phyloP scores from a whole-genome alignment of 768 basidiomycete species.

The Pisolithus marmoratus region DNA sequence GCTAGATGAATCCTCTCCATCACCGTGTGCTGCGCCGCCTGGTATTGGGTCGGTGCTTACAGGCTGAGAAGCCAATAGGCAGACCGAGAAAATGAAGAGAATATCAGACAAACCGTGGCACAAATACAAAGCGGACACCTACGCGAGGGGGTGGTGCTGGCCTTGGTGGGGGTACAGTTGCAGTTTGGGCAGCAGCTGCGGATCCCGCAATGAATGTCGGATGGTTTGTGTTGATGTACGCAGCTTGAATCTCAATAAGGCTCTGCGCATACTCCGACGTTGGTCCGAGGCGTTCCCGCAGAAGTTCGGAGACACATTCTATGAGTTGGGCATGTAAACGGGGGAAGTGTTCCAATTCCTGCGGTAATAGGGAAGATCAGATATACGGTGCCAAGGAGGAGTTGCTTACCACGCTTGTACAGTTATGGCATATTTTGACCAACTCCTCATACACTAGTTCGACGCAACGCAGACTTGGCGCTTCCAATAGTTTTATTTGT shows the following conservation, averaged over 20 bases:
- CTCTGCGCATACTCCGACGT: constrained; percentile 96
- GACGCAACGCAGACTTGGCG: constrained; percentile 91
- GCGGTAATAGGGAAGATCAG: constrained; percentile 10
- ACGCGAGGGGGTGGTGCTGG: constrained; percentile 49
- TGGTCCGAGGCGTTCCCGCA: constrained; percentile 92
- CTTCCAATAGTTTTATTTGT: constrained; percentile 93
- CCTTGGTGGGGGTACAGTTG: constrained; percentile 35
- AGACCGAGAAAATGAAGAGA: not conserved
- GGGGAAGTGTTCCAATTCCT: constrained; percentile 97
- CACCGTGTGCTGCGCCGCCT: constrained; percentile 44
- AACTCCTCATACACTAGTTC: constrained; percentile 98
- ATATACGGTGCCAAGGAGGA: not conserved
- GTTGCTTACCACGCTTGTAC: constrained; percentile 71
- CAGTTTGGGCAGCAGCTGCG: constrained; percentile 51
- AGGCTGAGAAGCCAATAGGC: constrained; percentile 39
- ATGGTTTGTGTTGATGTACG: constrained; percentile 99
- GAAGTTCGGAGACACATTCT: constrained; percentile 93
- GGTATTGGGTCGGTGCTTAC: constrained; percentile 58
- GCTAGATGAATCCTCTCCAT: constrained; percentile 60
- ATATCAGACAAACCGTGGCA: constrained; percentile 9
- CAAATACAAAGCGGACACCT: constrained; percentile 22
- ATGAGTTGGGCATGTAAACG: constrained; percentile 88
- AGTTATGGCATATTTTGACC: constrained; percentile 99
- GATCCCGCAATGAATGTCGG: constrained; percentile 88
- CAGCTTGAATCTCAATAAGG: constrained; percentile 94